Conservation (phyloP, 208 protist genomes). For the Leishmania braziliensis region DNA sequence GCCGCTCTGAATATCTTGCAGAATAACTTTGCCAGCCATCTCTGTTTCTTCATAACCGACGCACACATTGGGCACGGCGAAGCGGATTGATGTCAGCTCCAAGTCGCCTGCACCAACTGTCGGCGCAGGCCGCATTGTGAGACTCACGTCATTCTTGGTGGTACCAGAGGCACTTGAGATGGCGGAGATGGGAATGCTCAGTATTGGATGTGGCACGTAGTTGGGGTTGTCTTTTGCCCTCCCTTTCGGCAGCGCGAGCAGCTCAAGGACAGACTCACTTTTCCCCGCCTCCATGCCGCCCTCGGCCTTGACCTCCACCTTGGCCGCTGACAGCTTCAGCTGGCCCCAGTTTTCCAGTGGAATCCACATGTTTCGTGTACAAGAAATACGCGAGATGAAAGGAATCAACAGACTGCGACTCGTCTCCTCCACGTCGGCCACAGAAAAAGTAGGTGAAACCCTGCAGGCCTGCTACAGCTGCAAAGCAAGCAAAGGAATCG, state of each 20-base stretch:
- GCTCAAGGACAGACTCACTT: conserved; percentile 31
- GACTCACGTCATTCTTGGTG: conserved; percentile 82
- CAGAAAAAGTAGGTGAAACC: not conserved
- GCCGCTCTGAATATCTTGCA: conserved; percentile 53
- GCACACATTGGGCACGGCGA: conserved; percentile 84
- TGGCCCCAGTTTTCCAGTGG: conserved; percentile 86
- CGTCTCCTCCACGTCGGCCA: not conserved
- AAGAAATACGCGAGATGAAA: not conserved
- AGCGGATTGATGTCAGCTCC: conserved; percentile 78
- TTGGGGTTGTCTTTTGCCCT: conserved; percentile 50
- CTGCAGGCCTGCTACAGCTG: not conserved
- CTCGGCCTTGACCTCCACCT: conserved; percentile 39
- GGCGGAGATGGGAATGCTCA: conserved; percentile 69
- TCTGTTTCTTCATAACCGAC: conserved; percentile 87
- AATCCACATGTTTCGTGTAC: conserved; percentile 24
- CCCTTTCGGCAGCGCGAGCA: conserved; percentile 61
- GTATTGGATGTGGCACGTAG: conserved; percentile 54
- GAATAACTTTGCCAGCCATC: conserved; percentile 73
- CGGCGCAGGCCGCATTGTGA: conserved; percentile 51
- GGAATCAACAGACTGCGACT: not conserved
- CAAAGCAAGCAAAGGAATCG: not conserved
- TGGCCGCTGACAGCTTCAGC: conserved; percentile 38
- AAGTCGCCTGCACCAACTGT: conserved; percentile 19
- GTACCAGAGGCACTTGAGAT: conserved; percentile 72
- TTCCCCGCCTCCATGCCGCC: conserved; percentile 23